phyloP scores from a whole-genome alignment of 192 early-diverging fungal species.

The Glomus cerebriforme region DNA sequence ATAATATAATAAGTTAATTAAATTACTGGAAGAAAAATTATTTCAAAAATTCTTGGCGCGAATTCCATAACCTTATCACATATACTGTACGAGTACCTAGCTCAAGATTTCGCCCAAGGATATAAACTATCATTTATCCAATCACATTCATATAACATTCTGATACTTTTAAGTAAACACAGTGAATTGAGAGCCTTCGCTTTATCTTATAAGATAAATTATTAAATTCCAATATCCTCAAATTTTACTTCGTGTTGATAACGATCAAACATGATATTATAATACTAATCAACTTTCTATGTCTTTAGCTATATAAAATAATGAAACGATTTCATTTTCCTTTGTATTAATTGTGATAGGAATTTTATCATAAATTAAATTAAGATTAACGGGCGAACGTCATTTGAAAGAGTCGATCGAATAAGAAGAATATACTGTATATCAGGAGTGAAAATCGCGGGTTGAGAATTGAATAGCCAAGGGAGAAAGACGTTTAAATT shows the following conservation, averaged over 20 bases:
- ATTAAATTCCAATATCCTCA: neutral
- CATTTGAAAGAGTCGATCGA: too few relatives aligned
- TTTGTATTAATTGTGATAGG: too few relatives aligned
- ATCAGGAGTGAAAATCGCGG: too few relatives aligned
- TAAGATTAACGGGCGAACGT: too few relatives aligned
- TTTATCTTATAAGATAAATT: neutral
- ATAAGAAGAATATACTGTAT: too few relatives aligned
- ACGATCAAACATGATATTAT: neutral
- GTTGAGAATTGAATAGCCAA: too few relatives aligned
- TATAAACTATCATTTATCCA: neutral
- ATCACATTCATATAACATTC: neutral
- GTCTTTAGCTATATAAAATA: neutral
- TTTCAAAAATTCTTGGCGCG: neutral
- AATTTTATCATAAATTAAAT: too few relatives aligned
- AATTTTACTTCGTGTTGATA: neutral
- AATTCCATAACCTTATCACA: too few relatives aligned
- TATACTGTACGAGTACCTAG: too few relatives aligned
- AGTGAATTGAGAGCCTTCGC: neutral
- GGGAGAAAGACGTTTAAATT: too few relatives aligned
- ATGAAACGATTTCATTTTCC: neutral
- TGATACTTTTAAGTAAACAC: neutral
- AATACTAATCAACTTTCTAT: neutral
- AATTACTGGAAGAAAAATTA: neutral
- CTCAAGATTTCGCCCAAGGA: neutral
- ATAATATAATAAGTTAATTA: neutral